A percentile compares a stretch with the other conserved stretches of the same genome.
phyloP scores from a whole-genome alignment of 169 alveolate species.

The Babesia gibsoni region DNA sequence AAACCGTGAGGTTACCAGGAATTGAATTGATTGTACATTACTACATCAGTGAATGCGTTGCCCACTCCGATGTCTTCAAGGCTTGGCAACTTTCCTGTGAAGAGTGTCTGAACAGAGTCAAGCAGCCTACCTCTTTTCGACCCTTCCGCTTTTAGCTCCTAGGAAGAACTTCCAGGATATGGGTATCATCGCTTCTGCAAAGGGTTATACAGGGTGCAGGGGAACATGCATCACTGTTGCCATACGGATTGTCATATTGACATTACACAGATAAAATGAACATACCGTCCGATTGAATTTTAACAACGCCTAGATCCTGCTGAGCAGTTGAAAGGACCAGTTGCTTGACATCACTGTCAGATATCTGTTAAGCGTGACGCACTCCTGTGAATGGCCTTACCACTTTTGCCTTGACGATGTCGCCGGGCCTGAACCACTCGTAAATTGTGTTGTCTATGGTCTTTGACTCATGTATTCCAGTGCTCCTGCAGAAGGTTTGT shows the following conservation, averaged over 20 bases:
- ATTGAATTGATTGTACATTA: too few relatives aligned
- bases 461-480: slow-evolving; percentile 57
- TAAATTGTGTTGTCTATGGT: slow-evolving; percentile 34
- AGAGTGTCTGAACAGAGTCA: not conserved
- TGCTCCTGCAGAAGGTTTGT: slow-evolving; percentile 20
- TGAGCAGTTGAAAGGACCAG: slow-evolving; percentile 45
- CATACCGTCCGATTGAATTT: not conserved
- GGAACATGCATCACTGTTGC: too few relatives aligned
- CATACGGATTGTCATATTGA: too few relatives aligned
- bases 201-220: not conserved
- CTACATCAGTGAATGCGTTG: too few relatives aligned
- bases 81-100: slow-evolving; percentile 19
- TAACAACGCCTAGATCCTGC: slow-evolving; percentile 45
- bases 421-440: slow-evolving; percentile 65
- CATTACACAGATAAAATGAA: not conserved
- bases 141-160: slow-evolving; percentile 23
- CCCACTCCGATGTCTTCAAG: too few relatives aligned
- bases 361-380: slow-evolving; percentile 19
- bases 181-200: slow-evolving; percentile 49
- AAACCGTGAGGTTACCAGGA: too few relatives aligned
- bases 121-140: slow-evolving; percentile 33
- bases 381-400: not conserved
- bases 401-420: slow-evolving; percentile 40
- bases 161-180: slow-evolving; percentile 65
- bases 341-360: slow-evolving; percentile 47